phyloP scores from a whole-genome alignment of 2,329 filamentous ascomycete species.

The Sporothrix sp. region DNA sequence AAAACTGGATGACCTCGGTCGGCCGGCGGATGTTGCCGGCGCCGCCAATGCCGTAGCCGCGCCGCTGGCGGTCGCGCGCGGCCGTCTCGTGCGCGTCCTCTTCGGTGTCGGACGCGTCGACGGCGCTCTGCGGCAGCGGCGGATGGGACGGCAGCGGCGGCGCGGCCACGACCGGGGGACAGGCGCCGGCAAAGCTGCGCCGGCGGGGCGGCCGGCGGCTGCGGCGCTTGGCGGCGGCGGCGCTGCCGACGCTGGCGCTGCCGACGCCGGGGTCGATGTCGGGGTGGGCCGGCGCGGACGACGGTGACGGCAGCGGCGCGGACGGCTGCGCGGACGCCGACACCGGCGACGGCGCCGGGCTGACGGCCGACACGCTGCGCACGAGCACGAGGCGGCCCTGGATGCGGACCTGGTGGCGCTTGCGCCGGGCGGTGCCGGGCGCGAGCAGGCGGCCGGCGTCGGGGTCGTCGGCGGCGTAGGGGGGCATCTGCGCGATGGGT shows the following conservation, averaged over 20 bases:
- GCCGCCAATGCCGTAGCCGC: slow-evolving; percentile 32
- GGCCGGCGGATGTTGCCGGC: slow-evolving; percentile 29
- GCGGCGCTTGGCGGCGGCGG: no score
- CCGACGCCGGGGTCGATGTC: no score
- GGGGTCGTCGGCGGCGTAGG: background rate
- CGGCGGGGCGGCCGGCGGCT: no score
- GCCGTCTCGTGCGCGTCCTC: slow-evolving; percentile 23
- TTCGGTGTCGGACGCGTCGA: slow-evolving; percentile 14
- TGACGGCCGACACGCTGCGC: slow-evolving; percentile 26
- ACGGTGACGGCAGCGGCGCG: no score
- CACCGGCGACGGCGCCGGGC: background rate
- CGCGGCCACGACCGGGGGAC: no score
- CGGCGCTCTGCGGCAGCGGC: no score
- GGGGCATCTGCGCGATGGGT: background rate
- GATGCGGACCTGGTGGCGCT: slow-evolving; percentile 27
- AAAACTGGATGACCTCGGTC: slow-evolving; percentile 23
- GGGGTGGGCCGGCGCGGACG: no score
- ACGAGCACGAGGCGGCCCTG: slow-evolving; percentile 30
- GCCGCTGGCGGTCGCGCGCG: slow-evolving; percentile 24
- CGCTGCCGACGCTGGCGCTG: no score
- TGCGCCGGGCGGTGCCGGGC: slow-evolving; percentile 15
- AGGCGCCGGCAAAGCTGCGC: no score
- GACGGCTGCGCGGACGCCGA: background rate
- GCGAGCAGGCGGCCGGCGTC: slow-evolving; percentile 21
- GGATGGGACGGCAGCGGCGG: no score